Conservation (phyloP, 2,329 filamentous ascomycete species). For the Xylariaceae sp. region DNA sequence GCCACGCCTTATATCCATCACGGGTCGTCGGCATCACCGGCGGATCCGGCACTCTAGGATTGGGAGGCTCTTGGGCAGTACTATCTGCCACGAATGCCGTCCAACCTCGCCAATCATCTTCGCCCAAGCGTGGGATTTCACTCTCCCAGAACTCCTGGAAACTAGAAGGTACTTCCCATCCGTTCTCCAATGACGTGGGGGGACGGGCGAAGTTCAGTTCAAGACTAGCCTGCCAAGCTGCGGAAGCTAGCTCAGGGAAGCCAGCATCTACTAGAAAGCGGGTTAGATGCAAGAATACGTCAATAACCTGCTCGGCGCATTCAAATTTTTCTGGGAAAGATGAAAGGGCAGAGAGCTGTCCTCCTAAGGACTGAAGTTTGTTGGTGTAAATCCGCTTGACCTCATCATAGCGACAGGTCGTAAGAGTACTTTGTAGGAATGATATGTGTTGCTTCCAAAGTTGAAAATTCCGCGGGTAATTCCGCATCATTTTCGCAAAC, state of each 20-base stretch:
- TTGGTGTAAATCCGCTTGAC: constrained; percentile 55
- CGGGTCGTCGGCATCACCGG: constrained; percentile 30
- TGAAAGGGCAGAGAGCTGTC: constrained; percentile 12
- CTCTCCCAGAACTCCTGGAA: constrained; percentile 84
- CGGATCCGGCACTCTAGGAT: constrained; percentile 30
- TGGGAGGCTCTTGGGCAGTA: constrained; percentile 38
- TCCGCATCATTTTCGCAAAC: constrained; percentile 59
- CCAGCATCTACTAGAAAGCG: constrained; percentile 70
- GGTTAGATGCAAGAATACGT: constrained; percentile 71
- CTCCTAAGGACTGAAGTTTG: constrained; percentile 44
- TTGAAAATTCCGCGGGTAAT: constrained; percentile 51
- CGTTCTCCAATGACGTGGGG: constrained; percentile 24
- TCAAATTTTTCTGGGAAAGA: constrained; percentile 5
- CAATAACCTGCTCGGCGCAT: constrained; percentile 48
- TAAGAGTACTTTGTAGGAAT: constrained; percentile 64
- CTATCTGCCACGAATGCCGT: constrained; percentile 39
- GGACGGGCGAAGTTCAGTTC: constrained; percentile 66
- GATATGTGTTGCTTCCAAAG: constrained; percentile 73
- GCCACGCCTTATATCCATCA: constrained; percentile 50
- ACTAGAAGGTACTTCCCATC: constrained; percentile 29
- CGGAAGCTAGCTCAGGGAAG: constrained; percentile 69
- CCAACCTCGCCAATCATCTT: constrained; percentile 68
- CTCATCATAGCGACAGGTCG: constrained; percentile 62
- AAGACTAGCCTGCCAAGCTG: constrained; percentile 75
- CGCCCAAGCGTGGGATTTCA: constrained; percentile 73